Percentiles rank a stretch among this genome's conserved stretches.
phyloP scores from a whole-genome alignment of 73 alveolate species.

The Blepharisma stoltei region DNA sequence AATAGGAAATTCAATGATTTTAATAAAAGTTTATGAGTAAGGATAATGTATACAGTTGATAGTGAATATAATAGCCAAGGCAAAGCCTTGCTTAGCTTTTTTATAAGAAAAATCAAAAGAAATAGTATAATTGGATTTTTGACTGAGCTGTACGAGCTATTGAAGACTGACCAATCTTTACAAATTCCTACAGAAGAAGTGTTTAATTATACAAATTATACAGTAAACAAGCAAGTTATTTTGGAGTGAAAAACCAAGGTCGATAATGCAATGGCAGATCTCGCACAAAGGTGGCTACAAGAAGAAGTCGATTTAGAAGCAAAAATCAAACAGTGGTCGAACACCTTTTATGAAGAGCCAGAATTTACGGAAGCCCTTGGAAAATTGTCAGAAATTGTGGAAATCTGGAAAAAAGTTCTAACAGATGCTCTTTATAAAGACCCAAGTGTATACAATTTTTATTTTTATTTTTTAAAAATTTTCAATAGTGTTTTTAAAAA shows the following conservation, averaged over 20 bases:
- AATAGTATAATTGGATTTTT: constrained; percentile 17
- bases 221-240: background rate
- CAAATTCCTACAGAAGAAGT: background rate
- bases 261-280: constrained; percentile 10
- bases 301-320: constrained; percentile 26
- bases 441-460: background rate
- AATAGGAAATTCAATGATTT: no score
- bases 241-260: constrained; percentile 7
- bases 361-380: constrained; percentile 24
- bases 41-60: no score
- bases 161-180: background rate
- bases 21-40: no score
- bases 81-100: no score
- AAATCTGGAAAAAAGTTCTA: background rate
- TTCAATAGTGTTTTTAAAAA: no score
- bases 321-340: constrained; percentile 16
- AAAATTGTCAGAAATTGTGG: constrained; percentile 14
- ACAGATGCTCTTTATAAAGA: constrained; percentile 26
- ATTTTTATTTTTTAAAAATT: no score
- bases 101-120: background rate
- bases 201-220: background rate
- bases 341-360: constrained; percentile 12
- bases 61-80: no score
- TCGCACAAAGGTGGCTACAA: background rate
- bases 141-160: constrained; percentile 10